These are phyloP conservation scores for Scheffersomyces cryptocercus DNA, from an alignment of 1,139 yeast species.

Conservation along the genomic window DNA sequence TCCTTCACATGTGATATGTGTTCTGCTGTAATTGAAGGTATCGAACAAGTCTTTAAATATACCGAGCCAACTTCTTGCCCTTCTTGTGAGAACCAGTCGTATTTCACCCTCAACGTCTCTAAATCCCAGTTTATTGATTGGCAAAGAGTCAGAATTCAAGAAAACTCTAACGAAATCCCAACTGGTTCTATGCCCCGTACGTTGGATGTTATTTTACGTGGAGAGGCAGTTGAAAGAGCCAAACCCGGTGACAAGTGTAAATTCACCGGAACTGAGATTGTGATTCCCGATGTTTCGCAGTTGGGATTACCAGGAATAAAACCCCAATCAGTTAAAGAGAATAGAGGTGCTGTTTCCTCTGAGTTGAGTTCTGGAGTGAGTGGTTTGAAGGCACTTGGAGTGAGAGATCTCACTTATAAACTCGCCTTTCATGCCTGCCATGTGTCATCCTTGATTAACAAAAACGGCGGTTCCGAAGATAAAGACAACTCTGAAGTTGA, in stretches of 20 bases:
- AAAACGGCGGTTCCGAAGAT: slow-evolving; percentile 39
- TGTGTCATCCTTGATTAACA: slow-evolving; percentile 62
- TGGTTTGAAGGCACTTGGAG: slow-evolving; percentile 87
- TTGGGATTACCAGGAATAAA: slow-evolving; percentile 96
- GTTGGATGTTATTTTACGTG: slow-evolving; percentile 86
- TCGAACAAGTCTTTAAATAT: slow-evolving; percentile 90
- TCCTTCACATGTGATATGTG: slow-evolving; percentile 90
- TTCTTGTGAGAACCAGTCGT: slow-evolving; percentile 81
- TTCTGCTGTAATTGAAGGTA: slow-evolving; percentile 80
- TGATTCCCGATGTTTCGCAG: slow-evolving; percentile 92
- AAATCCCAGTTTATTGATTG: slow-evolving; percentile 93
- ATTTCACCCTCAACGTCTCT: slow-evolving; percentile 80
- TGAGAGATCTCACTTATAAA: slow-evolving; percentile 88
- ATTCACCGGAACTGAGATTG: slow-evolving; percentile 95
- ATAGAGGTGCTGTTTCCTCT: slow-evolving; percentile 54
- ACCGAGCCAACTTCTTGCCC: slow-evolving; percentile 96
- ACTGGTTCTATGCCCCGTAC: slow-evolving; percentile 99
- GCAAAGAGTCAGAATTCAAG: slow-evolving; percentile 97
- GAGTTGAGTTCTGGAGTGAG: slow-evolving; percentile 83
- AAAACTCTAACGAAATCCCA: slow-evolving; percentile 92
- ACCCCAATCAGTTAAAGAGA: slow-evolving; percentile 78
- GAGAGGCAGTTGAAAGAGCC: slow-evolving; percentile 94
- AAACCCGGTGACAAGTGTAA: slow-evolving; percentile 97
- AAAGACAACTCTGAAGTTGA: slow-evolving; percentile 24
- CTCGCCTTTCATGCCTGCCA: slow-evolving; percentile 92